Evolutionary conservation across 129 eudicot genomes (phyloP), one percentile per base, ranked within the genome.

Genomic region (Pulicaria dysenterica): DNA sequence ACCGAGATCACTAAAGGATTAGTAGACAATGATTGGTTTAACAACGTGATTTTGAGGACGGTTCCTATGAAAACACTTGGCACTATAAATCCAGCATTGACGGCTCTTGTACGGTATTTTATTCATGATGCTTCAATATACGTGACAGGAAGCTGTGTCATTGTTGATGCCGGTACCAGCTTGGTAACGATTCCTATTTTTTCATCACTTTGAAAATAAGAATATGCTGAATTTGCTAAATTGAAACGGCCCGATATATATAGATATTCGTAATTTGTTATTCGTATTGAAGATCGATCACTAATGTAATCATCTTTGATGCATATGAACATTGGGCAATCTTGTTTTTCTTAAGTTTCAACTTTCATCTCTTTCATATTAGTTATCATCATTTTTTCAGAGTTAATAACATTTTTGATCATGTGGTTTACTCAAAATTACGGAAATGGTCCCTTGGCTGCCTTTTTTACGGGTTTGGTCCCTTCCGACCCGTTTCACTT

Each of bases 21-120:
- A 9, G 57, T 84, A 11, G 73, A 84, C 63, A 84, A 69, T 44
- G 74, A 69, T 14, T 84, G 85, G 89, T 73, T 84, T 48, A 64
- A 70, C 8, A 79, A 80, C 10, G 83, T 77, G 40, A 63, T 72
- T 3, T 47, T 45, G 72, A 67, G 40, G 64, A 81, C 71, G 11
- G 58, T 70, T 24, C 85, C 89, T 2, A n/a, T 84, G 74, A 67
- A 78, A 75, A 74, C 80, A 0, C 66, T 79, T 39, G 83, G 83
- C 57, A 81, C 85, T 36, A 72, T 80, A 19, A 77, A 84, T 51
- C 89, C 89, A 8, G 85, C 83, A 2, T 65, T 84, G 64, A 84
- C 85, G 9, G 67, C 76, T 11, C 75, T 81, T 11, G 69, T 74
- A 9, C 80, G 89, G 0, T 84, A 84, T 75, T 58, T 84, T 43